Base-by-base conservation (phyloP, 192 early-diverging fungal species). In the Allomyces macrogynus region DNA sequence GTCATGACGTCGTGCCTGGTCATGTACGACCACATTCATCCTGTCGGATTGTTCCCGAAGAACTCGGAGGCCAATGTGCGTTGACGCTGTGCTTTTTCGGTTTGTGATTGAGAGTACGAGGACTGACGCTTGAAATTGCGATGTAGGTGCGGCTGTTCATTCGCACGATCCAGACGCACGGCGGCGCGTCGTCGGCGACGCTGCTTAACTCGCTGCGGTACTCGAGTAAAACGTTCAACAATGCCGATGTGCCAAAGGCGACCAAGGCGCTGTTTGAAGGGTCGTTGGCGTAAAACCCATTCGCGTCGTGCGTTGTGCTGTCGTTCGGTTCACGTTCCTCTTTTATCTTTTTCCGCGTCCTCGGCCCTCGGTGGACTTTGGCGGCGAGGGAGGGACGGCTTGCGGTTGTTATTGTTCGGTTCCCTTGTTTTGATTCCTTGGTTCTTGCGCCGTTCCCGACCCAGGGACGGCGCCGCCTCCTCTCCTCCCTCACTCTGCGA, bases 1-100 rank as follows among this genome's bases (percentile, higher is more conserved):
- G 88, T 92, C 57, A 87, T 95, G 83, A 87, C 89, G 40, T 84
- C 87, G 14, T 86, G 87, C 27, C 88, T 92, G 68, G 82, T 97
- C 25, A 72, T 95, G 60, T 93, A 94, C 67, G 94, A 97, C 74
- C 90, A 95, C 71, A 84, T 95, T 60, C 80, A 87, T 66, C 76
- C 82, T 9, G 76, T 78, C 23, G 90, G 91, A 11, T 85, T 89
- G 0, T 90, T 89, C 70, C 73, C 72, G 62, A 86, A 88, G 66
- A 77, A 72, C 65, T 90, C 89, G 22, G 78, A 81, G 26, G 87
- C 95, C 65, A 90, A 95, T 72, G 84, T 87, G 76, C 78, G 82
- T 76, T n/a, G n/a, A n/a, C n/a, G n/a, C n/a, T n/a, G n/a, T n/a
- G n/a, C n/a, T n/a, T n/a, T n/a, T n/a, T n/a, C n/a, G n/a, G n/a